Percentiles rank a stretch among this genome's conserved stretches.
Evolutionary conservation across 768 basidiomycete genomes (phyloP).

Genomic region (Lenzites betulinus): DNA sequence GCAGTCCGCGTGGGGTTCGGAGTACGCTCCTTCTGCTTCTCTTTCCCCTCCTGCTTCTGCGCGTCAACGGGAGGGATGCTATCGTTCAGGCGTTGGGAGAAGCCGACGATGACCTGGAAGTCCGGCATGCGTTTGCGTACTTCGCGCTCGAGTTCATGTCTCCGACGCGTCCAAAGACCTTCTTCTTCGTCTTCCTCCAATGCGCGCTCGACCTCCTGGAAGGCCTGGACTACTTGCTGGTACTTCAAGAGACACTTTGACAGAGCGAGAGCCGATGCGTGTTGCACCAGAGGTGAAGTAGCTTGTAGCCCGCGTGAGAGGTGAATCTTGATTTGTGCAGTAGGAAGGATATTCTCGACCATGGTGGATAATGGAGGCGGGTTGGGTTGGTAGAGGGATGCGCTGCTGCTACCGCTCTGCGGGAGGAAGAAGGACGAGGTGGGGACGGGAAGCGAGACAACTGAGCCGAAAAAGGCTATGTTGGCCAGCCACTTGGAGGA

Average conservation of each 20-base stretch:
- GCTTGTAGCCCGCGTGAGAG: constrained; percentile 84
- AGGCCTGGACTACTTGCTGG: constrained; percentile 49
- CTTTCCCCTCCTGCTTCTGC: not conserved
- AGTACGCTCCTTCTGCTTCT: not conserved
- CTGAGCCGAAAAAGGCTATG: constrained; percentile 75
- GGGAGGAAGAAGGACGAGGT: constrained; percentile 59
- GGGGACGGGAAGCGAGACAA: constrained; percentile 80
- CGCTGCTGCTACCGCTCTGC: constrained; percentile 24
- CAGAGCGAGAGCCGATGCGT: constrained; percentile 79
- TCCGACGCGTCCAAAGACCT: constrained; percentile 73
- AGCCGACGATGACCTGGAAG: constrained; percentile 81
- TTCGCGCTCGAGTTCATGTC: constrained; percentile 74
- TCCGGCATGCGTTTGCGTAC: constrained; percentile 79
- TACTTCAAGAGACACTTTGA: constrained; percentile 78
- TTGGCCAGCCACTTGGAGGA: constrained; percentile 92
- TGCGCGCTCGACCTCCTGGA: constrained; percentile 60
- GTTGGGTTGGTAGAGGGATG: constrained; percentile 57
- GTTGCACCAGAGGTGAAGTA: constrained; percentile 74
- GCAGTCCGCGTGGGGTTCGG: constrained; percentile 47
- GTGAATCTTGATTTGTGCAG: constrained; percentile 60
- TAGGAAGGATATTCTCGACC: constrained; percentile 79
- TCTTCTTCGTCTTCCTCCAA: constrained; percentile 35
- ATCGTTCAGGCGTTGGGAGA: constrained; percentile 49
- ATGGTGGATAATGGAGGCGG: constrained; percentile 75
- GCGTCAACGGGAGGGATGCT: not conserved